phyloP scores from a whole-genome alignment of 2,329 filamentous ascomycete species.

The Ramularia endophylla region DNA sequence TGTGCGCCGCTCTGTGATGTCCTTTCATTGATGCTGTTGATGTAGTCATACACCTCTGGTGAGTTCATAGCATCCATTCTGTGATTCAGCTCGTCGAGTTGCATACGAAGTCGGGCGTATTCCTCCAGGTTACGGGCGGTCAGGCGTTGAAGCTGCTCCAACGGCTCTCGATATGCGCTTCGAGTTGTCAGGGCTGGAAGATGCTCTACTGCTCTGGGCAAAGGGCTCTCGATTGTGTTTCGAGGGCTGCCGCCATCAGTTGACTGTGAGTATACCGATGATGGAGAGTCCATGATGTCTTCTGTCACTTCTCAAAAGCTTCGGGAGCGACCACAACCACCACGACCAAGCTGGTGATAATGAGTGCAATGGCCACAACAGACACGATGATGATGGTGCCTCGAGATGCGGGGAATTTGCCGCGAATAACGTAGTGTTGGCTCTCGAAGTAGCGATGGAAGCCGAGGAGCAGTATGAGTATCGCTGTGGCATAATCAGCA shows the following conservation, averaged over 20 bases:
- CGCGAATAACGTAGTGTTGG: constrained; percentile 72
- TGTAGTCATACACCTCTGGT: neutral
- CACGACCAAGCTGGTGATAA: constrained; percentile 54
- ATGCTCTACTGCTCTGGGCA: neutral
- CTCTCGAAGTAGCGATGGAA: constrained; percentile 73
- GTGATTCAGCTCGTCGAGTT: no score
- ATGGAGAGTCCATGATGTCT: neutral
- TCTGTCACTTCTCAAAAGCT: constrained; percentile 33
- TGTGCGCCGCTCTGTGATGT: neutral
- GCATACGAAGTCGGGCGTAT: no score
- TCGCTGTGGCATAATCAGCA: constrained; percentile 41
- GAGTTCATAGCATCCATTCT: no score
- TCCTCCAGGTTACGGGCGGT: no score
- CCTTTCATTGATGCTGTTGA: neutral
- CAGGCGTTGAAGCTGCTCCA: no score
- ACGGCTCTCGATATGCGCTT: neutral
- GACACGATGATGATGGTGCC: constrained; percentile 68
- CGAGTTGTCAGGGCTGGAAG: neutral
- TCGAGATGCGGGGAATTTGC: constrained; percentile 73
- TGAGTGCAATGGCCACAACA: constrained; percentile 55
- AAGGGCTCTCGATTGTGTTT: no score
- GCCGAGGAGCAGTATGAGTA: constrained; percentile 67
- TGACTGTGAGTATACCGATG: neutral
- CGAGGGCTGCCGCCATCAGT: neutral
- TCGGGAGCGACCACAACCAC: constrained; percentile 51